A percentile compares a stretch with the other conserved stretches of the same genome.
Evolutionary conservation across 2,329 filamentous ascomycete species (phyloP).

Genomic region (Aspergillus pseudoviridinutans): DNA sequence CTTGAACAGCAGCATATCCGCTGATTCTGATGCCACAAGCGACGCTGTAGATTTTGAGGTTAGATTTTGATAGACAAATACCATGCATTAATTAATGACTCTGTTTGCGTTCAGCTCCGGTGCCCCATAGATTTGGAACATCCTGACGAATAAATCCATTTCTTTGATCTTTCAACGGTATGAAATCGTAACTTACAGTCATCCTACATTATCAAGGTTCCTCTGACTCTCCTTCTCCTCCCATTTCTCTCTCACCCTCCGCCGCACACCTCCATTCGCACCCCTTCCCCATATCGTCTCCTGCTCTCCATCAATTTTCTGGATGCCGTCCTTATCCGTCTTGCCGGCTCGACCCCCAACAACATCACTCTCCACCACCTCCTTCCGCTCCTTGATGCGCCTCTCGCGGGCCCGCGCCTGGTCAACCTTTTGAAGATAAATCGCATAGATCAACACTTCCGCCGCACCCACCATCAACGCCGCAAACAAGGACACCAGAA

Average conservation of each 20-base stretch:
- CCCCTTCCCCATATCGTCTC: constrained; percentile 42
- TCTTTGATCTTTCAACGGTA: constrained; percentile 4
- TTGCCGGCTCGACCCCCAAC: constrained; percentile 6
- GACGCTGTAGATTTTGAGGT: constrained; percentile 10
- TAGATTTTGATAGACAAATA: constrained; percentile 5
- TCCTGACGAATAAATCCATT: not conserved
- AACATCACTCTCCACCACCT: constrained; percentile 23
- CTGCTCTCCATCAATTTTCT: constrained; percentile 12
- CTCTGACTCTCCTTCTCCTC: constrained; percentile 20
- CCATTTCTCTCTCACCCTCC: constrained; percentile 39
- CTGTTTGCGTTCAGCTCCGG: not conserved
- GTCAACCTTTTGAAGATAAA: constrained; percentile 44
- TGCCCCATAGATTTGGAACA: not conserved
- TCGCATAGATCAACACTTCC: constrained; percentile 45
- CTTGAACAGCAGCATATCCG: constrained; percentile 8
- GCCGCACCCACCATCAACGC: constrained; percentile 44
- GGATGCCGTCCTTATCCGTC: not conserved
- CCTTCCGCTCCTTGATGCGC: constrained; percentile 37
- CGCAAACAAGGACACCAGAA: constrained; percentile 38
- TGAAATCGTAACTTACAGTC: constrained; percentile 5
- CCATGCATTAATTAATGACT: constrained; percentile 4
- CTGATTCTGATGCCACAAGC: constrained; percentile 8
- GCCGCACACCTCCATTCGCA: constrained; percentile 37
- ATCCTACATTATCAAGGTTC: constrained; percentile 7
- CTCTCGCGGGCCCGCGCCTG: constrained; percentile 36